These are phyloP conservation scores for Claviceps spartinae DNA, from an alignment of 2,329 filamentous ascomycete genomes.

Conservation along the genomic window DNA sequence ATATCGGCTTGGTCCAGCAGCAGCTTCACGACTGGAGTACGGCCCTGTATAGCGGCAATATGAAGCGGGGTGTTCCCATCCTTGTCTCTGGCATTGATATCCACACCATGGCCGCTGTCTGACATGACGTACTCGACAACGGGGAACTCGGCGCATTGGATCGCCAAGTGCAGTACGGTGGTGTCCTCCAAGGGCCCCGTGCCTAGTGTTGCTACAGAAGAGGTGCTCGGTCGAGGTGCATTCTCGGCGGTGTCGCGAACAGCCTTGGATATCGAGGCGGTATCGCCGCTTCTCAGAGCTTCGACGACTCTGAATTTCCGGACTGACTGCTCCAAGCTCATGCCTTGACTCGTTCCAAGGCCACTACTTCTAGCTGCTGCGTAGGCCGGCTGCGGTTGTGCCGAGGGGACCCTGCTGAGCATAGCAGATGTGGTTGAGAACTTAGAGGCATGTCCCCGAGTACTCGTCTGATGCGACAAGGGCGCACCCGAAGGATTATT, in stretches of 20 bases:
- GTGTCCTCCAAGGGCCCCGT: constrained; percentile 56
- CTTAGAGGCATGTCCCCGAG: constrained; percentile 31
- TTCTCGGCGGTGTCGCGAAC: constrained; percentile 53
- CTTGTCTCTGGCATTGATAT: constrained; percentile 80
- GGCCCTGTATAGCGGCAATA: constrained; percentile 70
- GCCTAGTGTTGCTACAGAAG: constrained; percentile 32
- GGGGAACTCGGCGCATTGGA: constrained; percentile 85
- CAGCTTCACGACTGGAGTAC: constrained; percentile 66
- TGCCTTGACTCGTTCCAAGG: constrained; percentile 27
- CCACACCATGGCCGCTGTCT: constrained; percentile 50
- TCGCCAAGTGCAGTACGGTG: constrained; percentile 80
- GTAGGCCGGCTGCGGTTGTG: constrained; percentile 11
- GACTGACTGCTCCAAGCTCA: constrained; percentile 79
- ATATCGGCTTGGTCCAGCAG: constrained; percentile 71
- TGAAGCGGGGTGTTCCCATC: constrained; percentile 93
- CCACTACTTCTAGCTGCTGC: constrained; percentile 15
- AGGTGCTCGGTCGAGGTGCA: constrained; percentile 41
- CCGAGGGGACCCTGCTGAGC: constrained; percentile 28
- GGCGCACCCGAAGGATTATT: constrained; percentile 19
- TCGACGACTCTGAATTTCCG: constrained; percentile 91
- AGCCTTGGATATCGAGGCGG: constrained; percentile 73
- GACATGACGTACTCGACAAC: constrained; percentile 94
- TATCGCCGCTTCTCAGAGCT: constrained; percentile 80
- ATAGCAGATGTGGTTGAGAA: constrained; percentile 30
- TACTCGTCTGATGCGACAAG: constrained; percentile 22